phyloP scores from a whole-genome alignment of 2,329 filamentous ascomycete species.

The Hypoxylon sp. region DNA sequence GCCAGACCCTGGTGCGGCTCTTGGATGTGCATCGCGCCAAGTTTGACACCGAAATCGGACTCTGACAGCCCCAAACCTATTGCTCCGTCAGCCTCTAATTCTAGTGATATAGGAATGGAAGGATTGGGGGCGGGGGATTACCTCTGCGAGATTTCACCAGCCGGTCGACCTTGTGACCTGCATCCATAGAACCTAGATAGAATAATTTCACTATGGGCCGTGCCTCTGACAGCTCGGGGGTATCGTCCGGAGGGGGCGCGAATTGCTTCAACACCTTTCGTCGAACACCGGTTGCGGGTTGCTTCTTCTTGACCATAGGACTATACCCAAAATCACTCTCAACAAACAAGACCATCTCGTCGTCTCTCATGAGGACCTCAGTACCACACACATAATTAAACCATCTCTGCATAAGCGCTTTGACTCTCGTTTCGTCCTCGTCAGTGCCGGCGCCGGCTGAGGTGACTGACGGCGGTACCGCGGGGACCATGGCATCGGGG shows the following conservation, averaged over 20 bases:
- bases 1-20: constrained; percentile 89
- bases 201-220: constrained; percentile 94
- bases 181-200: constrained; percentile 94
- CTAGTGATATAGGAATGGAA: constrained; percentile 26
- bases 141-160: constrained; percentile 92
- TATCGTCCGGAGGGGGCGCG: constrained; percentile 95
- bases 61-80: constrained; percentile 92
- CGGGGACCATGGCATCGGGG: constrained; percentile 92
- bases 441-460: constrained; percentile 95
- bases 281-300: constrained; percentile 94
- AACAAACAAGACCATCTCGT: constrained; percentile 98
- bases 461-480: constrained; percentile 93
- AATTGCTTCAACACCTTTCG: constrained; percentile 98
- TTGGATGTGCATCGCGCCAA: constrained; percentile 87
- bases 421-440: constrained; percentile 91
- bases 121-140: constrained; percentile 56
- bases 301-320: constrained; percentile 93
- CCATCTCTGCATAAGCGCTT: constrained; percentile 92
- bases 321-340: constrained; percentile 99
- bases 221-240: constrained; percentile 90
- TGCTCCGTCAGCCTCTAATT: constrained; percentile 41
- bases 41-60: constrained; percentile 91
- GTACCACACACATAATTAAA: constrained; percentile 93
- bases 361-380: constrained; percentile 91
- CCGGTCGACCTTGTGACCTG: constrained; percentile 95